phyloP scores from a whole-genome alignment of 1,284 basidiomycete species.

The Inonotus obliquus region DNA sequence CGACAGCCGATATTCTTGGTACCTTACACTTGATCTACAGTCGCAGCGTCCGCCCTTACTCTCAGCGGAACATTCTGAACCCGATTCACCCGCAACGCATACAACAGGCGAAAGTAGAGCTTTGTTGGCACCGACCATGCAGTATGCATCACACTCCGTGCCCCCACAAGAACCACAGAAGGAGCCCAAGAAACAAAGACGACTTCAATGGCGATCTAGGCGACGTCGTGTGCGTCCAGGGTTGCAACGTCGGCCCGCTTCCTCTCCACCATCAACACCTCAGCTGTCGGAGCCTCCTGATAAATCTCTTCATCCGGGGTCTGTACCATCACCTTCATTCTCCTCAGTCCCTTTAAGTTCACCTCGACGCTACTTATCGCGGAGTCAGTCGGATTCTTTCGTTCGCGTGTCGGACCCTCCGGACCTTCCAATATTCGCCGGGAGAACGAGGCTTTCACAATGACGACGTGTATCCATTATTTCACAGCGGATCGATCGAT shows the following conservation, averaged over 20 bases:
- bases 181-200: not conserved
- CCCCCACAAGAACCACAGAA: not conserved
- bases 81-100: slow-evolving; percentile 1
- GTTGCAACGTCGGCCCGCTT: not conserved
- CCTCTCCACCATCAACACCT: not conserved
- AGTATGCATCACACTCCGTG: not conserved
- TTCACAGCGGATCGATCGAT: not conserved
- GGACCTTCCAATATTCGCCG: not conserved
- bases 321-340: not conserved
- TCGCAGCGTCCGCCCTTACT: not conserved
- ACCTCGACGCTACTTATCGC: not conserved
- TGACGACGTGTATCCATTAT: not conserved
- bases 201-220: not conserved
- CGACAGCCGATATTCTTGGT: not conserved
- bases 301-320: not conserved
- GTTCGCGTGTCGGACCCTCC: not conserved
- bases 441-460: not conserved
- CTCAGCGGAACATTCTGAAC: not conserved
- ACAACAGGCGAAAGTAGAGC: not conserved
- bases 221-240: not conserved
- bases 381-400: not conserved
- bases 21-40: not conserved
- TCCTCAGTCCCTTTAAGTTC: not conserved
- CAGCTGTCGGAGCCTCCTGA: not conserved
- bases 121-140: not conserved